Percentiles rank a stretch among this genome's conserved stretches.
Conservation (phyloP, 768 basidiomycete genomes). For the Russula sp. region DNA sequence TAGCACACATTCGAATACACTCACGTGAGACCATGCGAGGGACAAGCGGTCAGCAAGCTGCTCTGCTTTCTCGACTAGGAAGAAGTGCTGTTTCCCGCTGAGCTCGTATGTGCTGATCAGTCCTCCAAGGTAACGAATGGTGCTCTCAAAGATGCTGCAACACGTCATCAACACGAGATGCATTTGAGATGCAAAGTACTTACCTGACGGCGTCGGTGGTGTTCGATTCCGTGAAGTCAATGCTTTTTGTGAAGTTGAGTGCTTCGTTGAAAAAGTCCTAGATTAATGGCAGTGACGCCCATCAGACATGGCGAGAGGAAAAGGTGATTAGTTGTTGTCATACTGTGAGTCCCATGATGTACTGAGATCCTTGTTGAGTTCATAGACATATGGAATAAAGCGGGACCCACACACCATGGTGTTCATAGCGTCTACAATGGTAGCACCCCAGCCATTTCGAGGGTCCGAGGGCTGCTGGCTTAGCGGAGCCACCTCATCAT, state of each 20-base stretch:
- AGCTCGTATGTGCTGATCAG: slow-evolving; percentile 69
- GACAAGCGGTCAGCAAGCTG: slow-evolving; percentile 61
- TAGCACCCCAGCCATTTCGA: slow-evolving; percentile 52
- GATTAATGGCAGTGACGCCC: background rate
- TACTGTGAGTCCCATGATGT: slow-evolving; percentile 57
- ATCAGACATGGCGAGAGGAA: background rate
- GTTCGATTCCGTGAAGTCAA: slow-evolving; percentile 55
- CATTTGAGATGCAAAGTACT: background rate
- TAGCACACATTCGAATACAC: slow-evolving; percentile 28
- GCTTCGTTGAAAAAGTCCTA: slow-evolving; percentile 56
- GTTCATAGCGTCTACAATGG: slow-evolving; percentile 59
- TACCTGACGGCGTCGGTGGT: slow-evolving; percentile 49
- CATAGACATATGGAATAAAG: slow-evolving; percentile 29
- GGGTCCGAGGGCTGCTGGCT: slow-evolving; percentile 41
- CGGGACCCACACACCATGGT: slow-evolving; percentile 48
- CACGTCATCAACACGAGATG: background rate
- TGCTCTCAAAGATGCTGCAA: slow-evolving; percentile 68
- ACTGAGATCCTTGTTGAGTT: slow-evolving; percentile 48
- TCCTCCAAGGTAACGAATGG: slow-evolving; percentile 69
- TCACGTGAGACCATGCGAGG: slow-evolving; percentile 57
- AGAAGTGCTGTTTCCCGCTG: slow-evolving; percentile 48
- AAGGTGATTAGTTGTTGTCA: slow-evolving; percentile 16
- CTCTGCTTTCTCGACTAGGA: slow-evolving; percentile 59
- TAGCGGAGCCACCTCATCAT: slow-evolving; percentile 57
- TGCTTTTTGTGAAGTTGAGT: slow-evolving; percentile 48